A percentile compares a stretch with the other conserved stretches of the same genome.
These are phyloP conservation scores for Clarireedia monteithiana DNA, from an alignment of 2,329 filamentous ascomycete species.

Conservation along the genomic window DNA sequence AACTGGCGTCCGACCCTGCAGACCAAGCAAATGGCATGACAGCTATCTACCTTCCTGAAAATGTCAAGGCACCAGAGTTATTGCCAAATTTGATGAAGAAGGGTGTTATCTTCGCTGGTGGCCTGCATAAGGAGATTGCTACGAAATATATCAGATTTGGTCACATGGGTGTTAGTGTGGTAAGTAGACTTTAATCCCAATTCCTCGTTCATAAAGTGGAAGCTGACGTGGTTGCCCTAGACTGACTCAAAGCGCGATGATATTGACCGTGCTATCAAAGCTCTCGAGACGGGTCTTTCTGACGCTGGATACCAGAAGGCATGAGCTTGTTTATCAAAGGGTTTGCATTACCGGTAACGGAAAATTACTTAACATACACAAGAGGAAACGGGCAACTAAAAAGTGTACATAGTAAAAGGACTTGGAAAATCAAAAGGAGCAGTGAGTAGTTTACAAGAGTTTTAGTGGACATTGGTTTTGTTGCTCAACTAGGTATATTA, in stretches of 20 bases:
- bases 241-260: conserved; percentile 73
- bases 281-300: conserved; percentile 63
- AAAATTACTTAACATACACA: too few relatives aligned
- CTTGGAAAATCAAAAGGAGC: too few relatives aligned
- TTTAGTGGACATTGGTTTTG: too few relatives aligned
- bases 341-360: too few relatives aligned
- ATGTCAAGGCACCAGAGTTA: conserved; percentile 70
- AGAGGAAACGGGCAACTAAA: too few relatives aligned
- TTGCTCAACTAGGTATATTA: too few relatives aligned
- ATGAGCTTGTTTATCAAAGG: conserved; percentile 1
- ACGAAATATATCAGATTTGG: conserved; percentile 91
- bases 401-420: too few relatives aligned
- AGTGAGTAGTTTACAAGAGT: too few relatives aligned
- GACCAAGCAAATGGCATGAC: conserved; percentile 98
- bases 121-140: conserved; percentile 92
- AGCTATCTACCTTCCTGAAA: conserved; percentile 88
- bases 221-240: conserved; percentile 28
- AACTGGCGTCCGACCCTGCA: conserved; percentile 76
- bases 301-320: conserved; percentile 60
- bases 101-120: conserved; percentile 89
- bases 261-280: conserved; percentile 75
- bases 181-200: conserved; percentile 34
- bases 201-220: background rate
- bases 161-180: conserved; percentile 93
- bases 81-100: conserved; percentile 78